Percentiles rank a stretch among this genome's conserved stretches.
Conservation (phyloP, 2,329 filamentous ascomycete genomes). For the Botrytis squamosa region DNA sequence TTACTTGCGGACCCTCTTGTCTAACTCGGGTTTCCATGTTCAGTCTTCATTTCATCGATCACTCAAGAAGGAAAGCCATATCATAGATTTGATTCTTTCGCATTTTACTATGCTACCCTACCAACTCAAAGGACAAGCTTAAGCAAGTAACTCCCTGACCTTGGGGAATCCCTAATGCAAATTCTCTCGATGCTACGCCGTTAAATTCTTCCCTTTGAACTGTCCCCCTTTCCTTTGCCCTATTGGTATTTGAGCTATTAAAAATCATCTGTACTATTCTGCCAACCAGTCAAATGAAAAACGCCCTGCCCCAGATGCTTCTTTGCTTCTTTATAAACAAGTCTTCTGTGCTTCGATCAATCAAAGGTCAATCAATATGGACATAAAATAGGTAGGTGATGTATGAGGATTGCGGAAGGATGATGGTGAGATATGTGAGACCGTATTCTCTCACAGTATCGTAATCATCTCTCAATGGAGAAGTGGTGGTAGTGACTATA, state of each 20-base stretch:
- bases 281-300: constrained; percentile 8
- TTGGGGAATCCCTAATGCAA: constrained; percentile 15
- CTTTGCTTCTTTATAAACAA: constrained; percentile 14
- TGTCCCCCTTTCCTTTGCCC: neutral
- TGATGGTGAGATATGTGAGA: neutral
- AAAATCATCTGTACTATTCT: constrained; percentile 9
- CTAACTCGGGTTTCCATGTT: neutral
- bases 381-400: constrained; percentile 4
- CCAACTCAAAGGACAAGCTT: constrained; percentile 1
- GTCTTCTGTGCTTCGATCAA: constrained; percentile 8
- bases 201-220: constrained; percentile 6
- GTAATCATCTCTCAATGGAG: neutral
- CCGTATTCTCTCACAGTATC: neutral
- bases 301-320: constrained; percentile 15
- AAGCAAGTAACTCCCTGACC: constrained; percentile 13
- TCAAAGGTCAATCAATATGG: constrained; percentile 5
- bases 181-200: constrained; percentile 8
- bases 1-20: neutral
- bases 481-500: neutral
- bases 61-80: neutral
- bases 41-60: neutral
- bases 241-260: constrained; percentile 1
- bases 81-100: neutral
- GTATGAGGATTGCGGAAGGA: neutral
- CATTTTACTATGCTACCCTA: constrained; percentile 14